Evolutionary conservation across 768 basidiomycete genomes (phyloP), one percentile per base, ranked within the genome.

Genomic region (Pisolithus albus): DNA sequence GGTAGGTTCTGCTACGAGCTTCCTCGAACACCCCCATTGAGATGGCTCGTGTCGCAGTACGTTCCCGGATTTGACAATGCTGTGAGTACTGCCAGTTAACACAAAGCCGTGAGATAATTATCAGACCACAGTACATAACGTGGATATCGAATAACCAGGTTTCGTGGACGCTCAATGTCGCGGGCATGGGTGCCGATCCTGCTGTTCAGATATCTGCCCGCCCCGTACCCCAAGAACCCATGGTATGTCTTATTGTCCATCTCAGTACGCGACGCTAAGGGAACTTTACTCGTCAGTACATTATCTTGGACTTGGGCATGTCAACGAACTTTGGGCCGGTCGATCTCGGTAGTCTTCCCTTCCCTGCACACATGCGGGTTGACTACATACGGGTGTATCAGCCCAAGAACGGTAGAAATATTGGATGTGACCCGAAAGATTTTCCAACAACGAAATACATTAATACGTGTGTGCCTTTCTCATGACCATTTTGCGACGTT

Each of bases 181-280:
- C 78, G 3, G 89, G 84, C 1, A 64, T 93, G 64, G 86, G 71
- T 0, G 71, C 85, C 9, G 83, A 94, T 64, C 30, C 73, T 5
- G 59, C 61, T 32, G 80, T 78, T 1, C 61, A 86, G 52, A 84
- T 94, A 34, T 76, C 79, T 15, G 71, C 74, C 24, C 74, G 92
- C 32, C 81, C 86, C 2, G 70, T 95, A 11, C 75, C 92, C 0
- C 79, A 82, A 55, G 92, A 96, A 64, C 92, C 92, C 21, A 88
- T 93, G 89, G 87, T 89, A 56, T 44, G 79, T 57, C 34, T 8
- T 41, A n/a, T 28, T 38, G 28, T 18, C 32, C 13, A 24, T 32
- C 36, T 38, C 37, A 10, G 26, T 28, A n/a, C 5, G 9, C 24
- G 10, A 24, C 21, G 8, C 36, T 38, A 46, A 49, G 15, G 32